These are phyloP conservation scores for Aspergillus ibericus DNA, from an alignment of 2,329 filamentous ascomycete species.

Conservation along the genomic window DNA sequence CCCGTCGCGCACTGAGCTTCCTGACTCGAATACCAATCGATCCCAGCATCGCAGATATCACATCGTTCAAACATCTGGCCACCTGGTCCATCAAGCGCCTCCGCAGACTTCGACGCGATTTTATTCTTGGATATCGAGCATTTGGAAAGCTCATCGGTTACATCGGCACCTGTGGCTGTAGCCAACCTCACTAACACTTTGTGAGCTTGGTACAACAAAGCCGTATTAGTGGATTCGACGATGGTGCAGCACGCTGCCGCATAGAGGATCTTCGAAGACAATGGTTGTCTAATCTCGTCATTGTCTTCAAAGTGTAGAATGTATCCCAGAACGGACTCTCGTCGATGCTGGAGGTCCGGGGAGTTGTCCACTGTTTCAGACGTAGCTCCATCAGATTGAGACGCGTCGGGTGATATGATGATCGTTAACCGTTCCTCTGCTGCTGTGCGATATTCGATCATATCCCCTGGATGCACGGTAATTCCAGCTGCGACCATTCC, in stretches of 20 bases:
- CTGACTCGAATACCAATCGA: conserved; percentile 49
- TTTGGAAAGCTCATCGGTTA: conserved; percentile 35
- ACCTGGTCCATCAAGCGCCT: conserved; percentile 23
- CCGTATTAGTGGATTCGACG: conserved; percentile 24
- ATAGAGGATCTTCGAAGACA: conserved; percentile 36
- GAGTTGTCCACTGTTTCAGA: conserved; percentile 15
- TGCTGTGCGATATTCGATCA: conserved; percentile 56
- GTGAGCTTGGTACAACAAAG: conserved; percentile 27
- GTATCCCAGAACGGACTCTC: conserved; percentile 28
- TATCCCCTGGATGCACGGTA: conserved; percentile 57
- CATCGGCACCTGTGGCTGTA: conserved; percentile 26
- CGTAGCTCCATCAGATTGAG: neutral
- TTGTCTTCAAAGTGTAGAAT: conserved; percentile 25
- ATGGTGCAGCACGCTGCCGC: conserved; percentile 39
- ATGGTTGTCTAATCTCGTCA: conserved; percentile 15
- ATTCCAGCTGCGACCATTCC: conserved; percentile 52
- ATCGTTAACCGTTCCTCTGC: conserved; percentile 47
- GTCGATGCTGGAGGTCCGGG: conserved; percentile 16
- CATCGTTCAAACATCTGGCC: conserved; percentile 49
- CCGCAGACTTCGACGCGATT: conserved; percentile 26
- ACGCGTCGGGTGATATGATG: conserved; percentile 31
- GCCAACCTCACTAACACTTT: conserved; percentile 29
- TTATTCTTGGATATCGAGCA: conserved; percentile 18
- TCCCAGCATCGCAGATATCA: conserved; percentile 51
- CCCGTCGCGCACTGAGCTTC: conserved; percentile 52